A percentile compares a stretch with the other conserved stretches of the same genome.
phyloP scores from a whole-genome alignment of 2,329 filamentous ascomycete genomes.

The Beauveria pseudobassiana region DNA sequence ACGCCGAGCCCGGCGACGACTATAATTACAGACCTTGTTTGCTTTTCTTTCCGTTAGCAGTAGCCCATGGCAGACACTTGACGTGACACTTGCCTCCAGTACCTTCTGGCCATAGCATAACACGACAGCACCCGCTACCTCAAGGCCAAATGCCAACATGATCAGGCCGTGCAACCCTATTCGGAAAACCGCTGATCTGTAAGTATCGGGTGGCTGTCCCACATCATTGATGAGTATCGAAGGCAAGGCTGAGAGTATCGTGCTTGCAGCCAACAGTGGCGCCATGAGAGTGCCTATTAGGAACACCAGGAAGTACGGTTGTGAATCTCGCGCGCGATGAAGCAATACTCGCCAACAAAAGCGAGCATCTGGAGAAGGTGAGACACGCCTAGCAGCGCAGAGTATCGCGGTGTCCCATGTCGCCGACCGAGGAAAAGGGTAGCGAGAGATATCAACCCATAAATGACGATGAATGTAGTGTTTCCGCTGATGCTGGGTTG shows the following conservation, averaged over 20 bases:
- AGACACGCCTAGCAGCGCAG: not conserved
- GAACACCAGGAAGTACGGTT: not conserved
- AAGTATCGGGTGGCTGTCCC: no score
- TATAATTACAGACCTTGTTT: not conserved
- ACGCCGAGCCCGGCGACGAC: not conserved
- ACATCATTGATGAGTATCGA: no score
- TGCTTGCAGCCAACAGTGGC: not conserved
- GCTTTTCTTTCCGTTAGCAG: not conserved
- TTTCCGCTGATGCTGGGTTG: constrained; percentile 31
- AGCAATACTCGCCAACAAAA: constrained; percentile 23
- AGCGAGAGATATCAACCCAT: constrained; percentile 32
- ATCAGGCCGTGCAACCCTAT: not conserved
- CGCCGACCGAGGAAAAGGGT: constrained; percentile 31
- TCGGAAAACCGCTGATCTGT: no score
- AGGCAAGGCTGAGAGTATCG: not conserved
- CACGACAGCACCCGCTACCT: not conserved
- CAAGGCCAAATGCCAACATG: not conserved
- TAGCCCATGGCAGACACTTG: no score
- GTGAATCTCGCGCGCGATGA: not conserved
- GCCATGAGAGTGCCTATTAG: not conserved
- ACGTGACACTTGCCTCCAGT: not conserved
- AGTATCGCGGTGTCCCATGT: constrained; percentile 16
- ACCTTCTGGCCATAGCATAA: not conserved
- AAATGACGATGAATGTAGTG: constrained; percentile 31
- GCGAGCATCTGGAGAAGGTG: constrained; percentile 22